Percentiles rank a stretch among this genome's conserved stretches.
phyloP scores from a whole-genome alignment of 768 basidiomycete species.

The Kwoniella heveanensis region DNA sequence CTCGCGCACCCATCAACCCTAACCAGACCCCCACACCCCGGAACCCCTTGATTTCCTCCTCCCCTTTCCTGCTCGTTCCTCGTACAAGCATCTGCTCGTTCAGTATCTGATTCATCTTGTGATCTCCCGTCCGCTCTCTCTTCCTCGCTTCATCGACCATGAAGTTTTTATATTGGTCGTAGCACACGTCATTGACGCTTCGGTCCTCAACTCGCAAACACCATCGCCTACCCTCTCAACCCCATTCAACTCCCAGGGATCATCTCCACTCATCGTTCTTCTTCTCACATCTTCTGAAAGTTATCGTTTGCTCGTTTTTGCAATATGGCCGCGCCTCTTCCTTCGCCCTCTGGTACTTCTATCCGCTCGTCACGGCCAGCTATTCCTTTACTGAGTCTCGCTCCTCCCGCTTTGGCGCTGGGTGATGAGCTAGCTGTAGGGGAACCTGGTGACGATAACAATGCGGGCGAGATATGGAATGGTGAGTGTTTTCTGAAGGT shows the following conservation, averaged over 20 bases:
- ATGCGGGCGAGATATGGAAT: slow-evolving; percentile 47
- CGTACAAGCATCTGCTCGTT: too few species aligned
- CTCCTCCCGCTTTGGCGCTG: slow-evolving; percentile 43
- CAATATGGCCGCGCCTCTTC: slow-evolving; percentile 16
- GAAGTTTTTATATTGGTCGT: neutral
- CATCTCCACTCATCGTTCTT: too few species aligned
- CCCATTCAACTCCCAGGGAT: neutral
- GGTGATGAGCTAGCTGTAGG: slow-evolving; percentile 40
- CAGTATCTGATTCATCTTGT: too few species aligned
- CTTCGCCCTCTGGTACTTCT: slow-evolving; percentile 23
- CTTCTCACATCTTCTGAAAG: too few species aligned
- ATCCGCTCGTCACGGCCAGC: slow-evolving; percentile 17
- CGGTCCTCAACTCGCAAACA: neutral
- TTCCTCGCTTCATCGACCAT: neutral
- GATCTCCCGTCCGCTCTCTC: too few species aligned
- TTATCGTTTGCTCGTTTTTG: neutral
- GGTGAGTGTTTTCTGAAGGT: slow-evolving; percentile 23
- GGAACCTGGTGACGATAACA: slow-evolving; percentile 41
- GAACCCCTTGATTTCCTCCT: too few species aligned
- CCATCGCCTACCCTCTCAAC: neutral
- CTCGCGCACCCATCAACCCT: neutral
- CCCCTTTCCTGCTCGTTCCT: too few species aligned
- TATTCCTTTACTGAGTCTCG: slow-evolving; percentile 41
- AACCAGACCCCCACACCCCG: neutral
- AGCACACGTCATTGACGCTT: neutral